Evolutionary conservation across 495 filamentous ascomycete species (phyloP), one percentile per base, ranked within the genome.

Genomic region (Talaromyces nanjingensis): DNA sequence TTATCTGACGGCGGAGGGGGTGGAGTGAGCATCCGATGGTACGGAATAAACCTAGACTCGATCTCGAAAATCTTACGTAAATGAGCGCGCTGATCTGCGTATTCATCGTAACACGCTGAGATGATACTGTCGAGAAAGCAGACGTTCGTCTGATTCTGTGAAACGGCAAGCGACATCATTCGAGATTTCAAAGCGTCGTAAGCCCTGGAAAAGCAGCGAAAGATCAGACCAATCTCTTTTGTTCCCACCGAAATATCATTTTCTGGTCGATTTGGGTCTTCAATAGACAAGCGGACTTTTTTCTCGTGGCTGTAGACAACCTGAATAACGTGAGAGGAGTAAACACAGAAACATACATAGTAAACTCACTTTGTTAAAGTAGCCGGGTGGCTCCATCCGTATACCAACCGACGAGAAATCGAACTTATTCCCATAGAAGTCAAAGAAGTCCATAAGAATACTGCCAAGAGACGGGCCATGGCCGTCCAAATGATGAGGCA

Each of bases 171-270:
- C 2, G 78, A 66, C 1, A 66, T 68, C 85, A 97, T 87, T 3
- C 83, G 84, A 2, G 74, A 60, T 33, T 81, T 73, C 14, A 97
- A 78, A 2, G 65, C 70, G 2, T 74, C 59, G 65, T 86, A 83
- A 0, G 92, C 90, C 1, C 85, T 65, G 0, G 79, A 70, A 72
- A 98, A 98, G 8, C 76, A 70, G 6, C 75, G 64, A 52, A 89
- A 75, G 39, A 98, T 89, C 16, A 78, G 69, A 0, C 67, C 33
- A 20, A 87, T 87, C 55, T 89, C 86, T 39, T 73, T 81, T 2
- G 91, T 91, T 1, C 91, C 91, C 12, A 91, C 73, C 2, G 93
- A 84, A 14, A 98, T 92, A 66, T 98, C 92, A 69, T 97, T 97
- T 16, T 77, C 75, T 0, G 82, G 73, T 60, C 89, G 87, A 70